phyloP scores from a whole-genome alignment of 768 basidiomycete species.

The Psilocybe tampanensis region DNA sequence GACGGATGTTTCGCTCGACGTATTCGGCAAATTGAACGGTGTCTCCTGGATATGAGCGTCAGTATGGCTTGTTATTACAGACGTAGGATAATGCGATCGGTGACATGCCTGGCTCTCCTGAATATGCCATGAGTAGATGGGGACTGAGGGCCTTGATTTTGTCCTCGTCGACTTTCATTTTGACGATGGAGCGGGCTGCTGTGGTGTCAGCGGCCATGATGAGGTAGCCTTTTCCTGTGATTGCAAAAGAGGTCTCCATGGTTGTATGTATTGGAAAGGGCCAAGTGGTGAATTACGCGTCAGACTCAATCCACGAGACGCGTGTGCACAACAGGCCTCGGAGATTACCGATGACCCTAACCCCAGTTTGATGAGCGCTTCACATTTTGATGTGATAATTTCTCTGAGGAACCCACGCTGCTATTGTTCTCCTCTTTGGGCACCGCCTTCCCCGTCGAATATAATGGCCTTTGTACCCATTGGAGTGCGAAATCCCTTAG shows the following conservation, averaged over 20 bases:
- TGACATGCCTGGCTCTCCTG: constrained; percentile 86
- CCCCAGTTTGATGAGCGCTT: constrained; percentile 2
- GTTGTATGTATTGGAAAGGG: constrained; percentile 4
- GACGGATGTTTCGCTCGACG: constrained; percentile 91
- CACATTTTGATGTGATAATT: constrained; percentile 4
- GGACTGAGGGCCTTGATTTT: constrained; percentile 92
- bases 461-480: constrained; percentile 21
- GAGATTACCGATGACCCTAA: constrained; percentile 8
- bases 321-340: constrained; percentile 11
- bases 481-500: constrained; percentile 1
- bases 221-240: constrained; percentile 92
- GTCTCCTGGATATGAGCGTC: constrained; percentile 60
- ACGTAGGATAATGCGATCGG: not conserved
- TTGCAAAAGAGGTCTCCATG: constrained; percentile 92
- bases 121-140: constrained; percentile 92
- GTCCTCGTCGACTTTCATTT: constrained; percentile 97
- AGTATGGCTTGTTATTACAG: not conserved
- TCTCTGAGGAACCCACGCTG: constrained; percentile 6
- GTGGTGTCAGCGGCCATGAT: constrained; percentile 92
- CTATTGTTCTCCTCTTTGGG: constrained; percentile 16
- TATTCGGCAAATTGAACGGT: constrained; percentile 97
- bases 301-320: constrained; percentile 5
- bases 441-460: not conserved
- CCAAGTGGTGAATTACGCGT: constrained; percentile 16
- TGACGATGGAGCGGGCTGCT: constrained; percentile 89